Evolutionary conservation across 2,329 filamentous ascomycete species (phyloP).

Genomic region (Fonsecaea pedrosoi): DNA sequence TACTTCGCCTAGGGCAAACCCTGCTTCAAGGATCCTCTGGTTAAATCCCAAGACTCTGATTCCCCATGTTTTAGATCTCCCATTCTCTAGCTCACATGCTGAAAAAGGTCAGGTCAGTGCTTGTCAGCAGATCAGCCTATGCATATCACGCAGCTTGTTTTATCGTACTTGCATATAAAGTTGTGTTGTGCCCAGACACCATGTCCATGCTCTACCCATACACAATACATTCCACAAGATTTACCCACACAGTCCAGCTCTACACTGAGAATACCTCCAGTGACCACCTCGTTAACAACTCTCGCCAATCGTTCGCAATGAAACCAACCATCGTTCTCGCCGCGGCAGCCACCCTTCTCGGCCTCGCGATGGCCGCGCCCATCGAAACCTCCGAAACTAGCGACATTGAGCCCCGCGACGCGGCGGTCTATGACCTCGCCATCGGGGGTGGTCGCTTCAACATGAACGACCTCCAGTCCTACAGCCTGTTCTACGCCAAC

Average conservation of each 20-base stretch:
- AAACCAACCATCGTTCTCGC: not conserved
- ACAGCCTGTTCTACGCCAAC: constrained; percentile 27
- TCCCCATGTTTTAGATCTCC: not conserved
- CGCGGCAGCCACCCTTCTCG: not conserved
- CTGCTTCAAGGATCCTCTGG: not conserved
- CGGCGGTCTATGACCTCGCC: not conserved
- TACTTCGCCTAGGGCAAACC: not conserved
- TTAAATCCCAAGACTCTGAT: not conserved
- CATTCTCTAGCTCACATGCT: not conserved
- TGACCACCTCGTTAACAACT: not conserved
- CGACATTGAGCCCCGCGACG: not conserved
- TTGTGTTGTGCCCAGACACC: not conserved
- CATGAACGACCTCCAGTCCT: constrained; percentile 24
- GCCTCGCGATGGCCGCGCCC: not conserved
- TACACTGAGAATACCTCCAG: constrained; percentile 5
- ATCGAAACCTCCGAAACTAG: not conserved
- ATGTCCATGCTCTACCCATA: not conserved
- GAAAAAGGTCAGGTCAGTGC: not conserved
- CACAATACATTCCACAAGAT: not conserved
- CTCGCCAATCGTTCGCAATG: constrained; percentile 5
- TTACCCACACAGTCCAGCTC: not conserved
- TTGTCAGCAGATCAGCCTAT: not conserved
- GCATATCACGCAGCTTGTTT: not conserved
- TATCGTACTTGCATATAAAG: not conserved
- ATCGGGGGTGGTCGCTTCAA: constrained; percentile 14